Conservation (phyloP, 352 stramenopile genomes). For the Globisporangium middletonii region DNA sequence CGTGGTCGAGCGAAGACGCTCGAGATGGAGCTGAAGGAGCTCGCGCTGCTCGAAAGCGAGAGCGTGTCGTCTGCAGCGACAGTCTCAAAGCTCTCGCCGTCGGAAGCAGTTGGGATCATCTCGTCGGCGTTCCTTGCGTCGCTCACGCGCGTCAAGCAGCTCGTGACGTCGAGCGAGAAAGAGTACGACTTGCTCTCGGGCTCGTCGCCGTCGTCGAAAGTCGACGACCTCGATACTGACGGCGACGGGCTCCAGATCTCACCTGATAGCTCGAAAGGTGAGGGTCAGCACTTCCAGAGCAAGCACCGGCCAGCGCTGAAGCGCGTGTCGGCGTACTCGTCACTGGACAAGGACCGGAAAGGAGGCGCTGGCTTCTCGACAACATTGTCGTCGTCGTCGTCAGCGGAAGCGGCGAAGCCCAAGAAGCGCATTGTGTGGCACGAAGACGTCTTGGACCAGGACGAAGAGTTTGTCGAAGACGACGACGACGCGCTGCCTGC, state of each 20-base stretch:
- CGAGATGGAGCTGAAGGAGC: slow-evolving; percentile 70
- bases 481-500: slow-evolving; percentile 14
- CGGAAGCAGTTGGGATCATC: slow-evolving; percentile 62
- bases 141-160: slow-evolving; percentile 47
- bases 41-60: slow-evolving; percentile 38
- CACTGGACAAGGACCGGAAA: slow-evolving; percentile 36
- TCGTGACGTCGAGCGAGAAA: slow-evolving; percentile 42
- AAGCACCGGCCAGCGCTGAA: slow-evolving; percentile 59
- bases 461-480: slow-evolving; percentile 68
- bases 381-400: no score
- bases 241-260: slow-evolving; percentile 81
- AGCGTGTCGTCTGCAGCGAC: slow-evolving; percentile 7
- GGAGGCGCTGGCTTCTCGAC: background rate
- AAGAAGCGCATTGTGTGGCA: slow-evolving; percentile 67
- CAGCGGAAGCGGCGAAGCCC: slow-evolving; percentile 7
- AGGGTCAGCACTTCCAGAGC: slow-evolving; percentile 54
- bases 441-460: slow-evolving; percentile 67
- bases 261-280: slow-evolving; percentile 46
- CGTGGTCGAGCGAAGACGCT: slow-evolving; percentile 68
- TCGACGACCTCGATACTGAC: slow-evolving; percentile 75
- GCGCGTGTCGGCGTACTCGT: slow-evolving; percentile 70
- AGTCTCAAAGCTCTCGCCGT: slow-evolving; percentile 37
- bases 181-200: slow-evolving; percentile 77
- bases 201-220: slow-evolving; percentile 34
- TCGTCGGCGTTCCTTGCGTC: slow-evolving; percentile 54